These are phyloP conservation scores for Kazachstania psychrophila DNA, from an alignment of 805 yeast species.

Conservation along the genomic window DNA sequence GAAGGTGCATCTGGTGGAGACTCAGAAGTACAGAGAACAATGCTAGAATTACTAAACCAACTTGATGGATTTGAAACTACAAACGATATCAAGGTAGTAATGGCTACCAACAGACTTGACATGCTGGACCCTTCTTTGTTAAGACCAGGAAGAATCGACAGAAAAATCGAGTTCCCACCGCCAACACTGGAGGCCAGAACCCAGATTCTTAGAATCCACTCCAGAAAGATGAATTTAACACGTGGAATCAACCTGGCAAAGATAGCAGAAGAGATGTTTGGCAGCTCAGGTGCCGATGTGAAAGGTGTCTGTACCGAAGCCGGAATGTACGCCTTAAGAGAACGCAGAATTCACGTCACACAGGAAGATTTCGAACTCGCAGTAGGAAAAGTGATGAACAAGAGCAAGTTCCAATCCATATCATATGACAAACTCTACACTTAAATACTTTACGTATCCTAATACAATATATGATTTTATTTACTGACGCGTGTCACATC, in stretches of 20 bases:
- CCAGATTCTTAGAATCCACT: conserved; percentile 84
- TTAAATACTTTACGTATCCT: too few relatives aligned
- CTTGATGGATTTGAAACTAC: conserved; percentile 95
- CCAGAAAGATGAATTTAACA: conserved; percentile 83
- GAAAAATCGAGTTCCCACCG: conserved; percentile 90
- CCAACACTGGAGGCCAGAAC: conserved; percentile 90
- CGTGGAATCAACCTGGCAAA: conserved; percentile 83
- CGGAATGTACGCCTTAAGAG: conserved; percentile 88
- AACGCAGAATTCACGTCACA: conserved; percentile 92
- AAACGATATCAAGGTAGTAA: conserved; percentile 92
- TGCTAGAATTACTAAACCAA: conserved; percentile 90
- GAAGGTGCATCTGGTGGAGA: conserved; percentile 58
- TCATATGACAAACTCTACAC: conserved; percentile 85
- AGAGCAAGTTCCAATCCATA: conserved; percentile 86
- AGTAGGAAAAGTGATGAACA: conserved; percentile 93
- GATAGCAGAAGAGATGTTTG: conserved; percentile 83
- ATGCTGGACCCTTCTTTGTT: conserved; percentile 89
- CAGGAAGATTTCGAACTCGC: conserved; percentile 97
- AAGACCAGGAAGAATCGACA: conserved; percentile 95
- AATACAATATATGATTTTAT: too few relatives aligned
- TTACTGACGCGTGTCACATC: too few relatives aligned
- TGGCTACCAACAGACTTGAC: conserved; percentile 96
- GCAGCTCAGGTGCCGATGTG: conserved; percentile 93
- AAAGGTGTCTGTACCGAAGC: conserved; percentile 97
- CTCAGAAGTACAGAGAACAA: conserved; percentile 93